Percentiles rank a stretch among this genome's conserved stretches.
Evolutionary conservation across 2,329 filamentous ascomycete genomes (phyloP).

Genomic region (Cordyceps pruinosa): DNA sequence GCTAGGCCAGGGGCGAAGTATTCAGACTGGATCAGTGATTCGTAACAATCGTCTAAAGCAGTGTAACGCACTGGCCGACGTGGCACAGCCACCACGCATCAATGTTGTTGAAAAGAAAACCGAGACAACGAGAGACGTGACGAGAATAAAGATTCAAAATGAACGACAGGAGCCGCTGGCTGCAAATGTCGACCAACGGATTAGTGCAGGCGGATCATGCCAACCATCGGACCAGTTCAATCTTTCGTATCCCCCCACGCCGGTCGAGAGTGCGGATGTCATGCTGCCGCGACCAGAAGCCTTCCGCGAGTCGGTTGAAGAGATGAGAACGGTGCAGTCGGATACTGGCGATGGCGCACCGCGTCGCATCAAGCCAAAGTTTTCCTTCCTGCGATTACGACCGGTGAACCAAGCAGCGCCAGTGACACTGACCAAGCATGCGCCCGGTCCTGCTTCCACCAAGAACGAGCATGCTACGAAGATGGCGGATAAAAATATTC

Average conservation of each 20-base stretch:
- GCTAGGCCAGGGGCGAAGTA: constrained; percentile 17
- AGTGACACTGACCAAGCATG: neutral
- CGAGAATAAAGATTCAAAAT: neutral
- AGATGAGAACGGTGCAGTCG: neutral
- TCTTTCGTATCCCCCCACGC: constrained; percentile 25
- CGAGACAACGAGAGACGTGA: constrained; percentile 5
- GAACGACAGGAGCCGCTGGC: neutral
- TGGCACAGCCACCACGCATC: constrained; percentile 18
- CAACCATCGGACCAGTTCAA: constrained; percentile 29
- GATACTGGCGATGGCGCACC: neutral
- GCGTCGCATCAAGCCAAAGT: constrained; percentile 5
- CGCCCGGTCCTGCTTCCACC: neutral
- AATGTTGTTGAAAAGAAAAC: constrained; percentile 13
- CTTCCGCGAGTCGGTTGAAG: neutral
- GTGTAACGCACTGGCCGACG: constrained; percentile 26
- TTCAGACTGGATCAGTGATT: constrained; percentile 14
- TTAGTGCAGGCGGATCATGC: constrained; percentile 12
- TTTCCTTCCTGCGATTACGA: constrained; percentile 8
- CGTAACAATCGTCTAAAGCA: constrained; percentile 24
- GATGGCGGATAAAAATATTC: neutral
- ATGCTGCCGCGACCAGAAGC: constrained; percentile 12
- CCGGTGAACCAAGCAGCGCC: neutral
- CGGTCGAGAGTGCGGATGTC: constrained; percentile 12
- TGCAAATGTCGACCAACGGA: constrained; percentile 13
- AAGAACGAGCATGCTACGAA: neutral